These are phyloP conservation scores for Cymbidium sinense DNA, from an alignment of 106 monocot genomes.

Conservation along the genomic window DNA sequence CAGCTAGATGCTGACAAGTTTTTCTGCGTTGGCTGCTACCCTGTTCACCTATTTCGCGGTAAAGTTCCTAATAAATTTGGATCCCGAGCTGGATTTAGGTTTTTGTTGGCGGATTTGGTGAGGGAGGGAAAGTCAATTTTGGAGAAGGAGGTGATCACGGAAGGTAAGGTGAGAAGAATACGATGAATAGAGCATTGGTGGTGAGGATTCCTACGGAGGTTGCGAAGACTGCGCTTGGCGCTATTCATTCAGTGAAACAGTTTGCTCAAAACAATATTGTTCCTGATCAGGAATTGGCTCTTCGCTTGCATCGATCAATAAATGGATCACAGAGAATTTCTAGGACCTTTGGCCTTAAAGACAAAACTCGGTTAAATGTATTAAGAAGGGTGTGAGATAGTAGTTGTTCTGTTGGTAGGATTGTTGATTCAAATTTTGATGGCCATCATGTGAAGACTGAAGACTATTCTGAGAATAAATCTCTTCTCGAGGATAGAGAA, in stretches of 20 bases:
- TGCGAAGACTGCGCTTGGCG: not conserved
- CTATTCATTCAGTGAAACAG: not conserved
- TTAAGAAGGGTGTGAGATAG: not conserved
- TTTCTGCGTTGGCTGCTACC: constrained; percentile 51
- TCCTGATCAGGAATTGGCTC: constrained; percentile 45
- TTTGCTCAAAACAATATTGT: not conserved
- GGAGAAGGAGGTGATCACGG: constrained; percentile 17
- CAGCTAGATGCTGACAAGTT: constrained; percentile 28
- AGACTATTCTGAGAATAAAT: not conserved
- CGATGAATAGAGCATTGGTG: constrained; percentile 14
- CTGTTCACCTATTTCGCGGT: constrained; percentile 2
- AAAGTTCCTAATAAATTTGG: not conserved
- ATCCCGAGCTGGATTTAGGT: not conserved
- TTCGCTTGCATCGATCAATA: constrained; percentile 36
- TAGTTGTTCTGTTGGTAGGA: not conserved
- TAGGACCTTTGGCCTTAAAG: constrained; percentile 10
- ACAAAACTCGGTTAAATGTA: not conserved
- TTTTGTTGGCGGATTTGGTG: constrained; percentile 13
- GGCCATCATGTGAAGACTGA: not conserved
- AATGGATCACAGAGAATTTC: constrained; percentile 42
- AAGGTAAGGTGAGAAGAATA: constrained; percentile 6
- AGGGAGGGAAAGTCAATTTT: constrained; percentile 11
- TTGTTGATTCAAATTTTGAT: not conserved
- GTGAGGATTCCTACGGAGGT: not conserved
- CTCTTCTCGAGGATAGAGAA: not conserved